These are phyloP conservation scores for Diaporthe citri DNA, from an alignment of 2,329 filamentous ascomycete species.

Conservation along the genomic window DNA sequence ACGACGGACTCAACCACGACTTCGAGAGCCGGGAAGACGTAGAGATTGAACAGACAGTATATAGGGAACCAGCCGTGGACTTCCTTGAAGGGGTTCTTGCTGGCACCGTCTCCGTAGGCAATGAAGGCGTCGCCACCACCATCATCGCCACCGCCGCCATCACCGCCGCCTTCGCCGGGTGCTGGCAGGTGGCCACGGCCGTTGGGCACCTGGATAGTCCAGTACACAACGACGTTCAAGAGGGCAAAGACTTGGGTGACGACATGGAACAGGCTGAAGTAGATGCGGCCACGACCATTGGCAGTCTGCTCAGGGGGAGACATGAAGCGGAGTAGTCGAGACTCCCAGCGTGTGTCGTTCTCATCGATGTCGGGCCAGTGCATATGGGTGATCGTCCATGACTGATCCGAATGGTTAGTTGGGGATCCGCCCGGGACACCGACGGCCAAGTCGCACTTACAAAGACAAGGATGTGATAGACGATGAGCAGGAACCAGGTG, in stretches of 20 bases:
- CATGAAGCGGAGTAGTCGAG: slow-evolving; percentile 54
- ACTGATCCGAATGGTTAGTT: slow-evolving; percentile 47
- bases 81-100: slow-evolving; percentile 55
- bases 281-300: slow-evolving; percentile 57
- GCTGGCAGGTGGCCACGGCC: slow-evolving; percentile 52
- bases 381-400: slow-evolving; percentile 66
- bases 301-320: slow-evolving; percentile 59
- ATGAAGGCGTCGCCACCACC: slow-evolving; percentile 22
- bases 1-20: slow-evolving; percentile 60
- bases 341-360: slow-evolving; percentile 52
- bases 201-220: slow-evolving; percentile 53
- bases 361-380: slow-evolving; percentile 59
- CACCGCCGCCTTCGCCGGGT: slow-evolving; percentile 33
- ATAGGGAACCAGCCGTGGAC: slow-evolving; percentile 61
- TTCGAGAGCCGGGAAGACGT: slow-evolving; percentile 57
- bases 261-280: slow-evolving; percentile 65
- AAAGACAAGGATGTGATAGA: slow-evolving; percentile 61
- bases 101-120: neutral
- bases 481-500: slow-evolving; percentile 56
- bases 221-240: slow-evolving; percentile 65
- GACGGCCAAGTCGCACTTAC: slow-evolving; percentile 51
- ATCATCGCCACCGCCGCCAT: slow-evolving; percentile 14
- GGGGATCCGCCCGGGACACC: neutral
- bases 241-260: slow-evolving; percentile 60
- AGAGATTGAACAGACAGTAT: slow-evolving; percentile 62